Percentiles rank a stretch among this genome's conserved stretches.
These are phyloP conservation scores for Ensete glaucum DNA, from an alignment of 176 grass and related monocot genomes.

Conservation along the genomic window DNA sequence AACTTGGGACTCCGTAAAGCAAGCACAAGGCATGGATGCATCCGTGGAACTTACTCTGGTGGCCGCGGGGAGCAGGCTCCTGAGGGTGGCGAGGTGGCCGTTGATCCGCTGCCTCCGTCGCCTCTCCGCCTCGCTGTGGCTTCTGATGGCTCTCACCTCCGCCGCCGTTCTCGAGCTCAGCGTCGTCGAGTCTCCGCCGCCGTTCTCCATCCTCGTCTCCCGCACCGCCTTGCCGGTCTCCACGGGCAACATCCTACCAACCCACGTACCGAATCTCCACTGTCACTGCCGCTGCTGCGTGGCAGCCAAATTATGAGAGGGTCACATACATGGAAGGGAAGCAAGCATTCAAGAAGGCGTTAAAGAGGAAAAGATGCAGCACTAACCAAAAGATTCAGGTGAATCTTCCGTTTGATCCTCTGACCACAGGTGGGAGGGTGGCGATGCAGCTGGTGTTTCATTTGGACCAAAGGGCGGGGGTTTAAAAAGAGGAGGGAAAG, in stretches of 20 bases:
- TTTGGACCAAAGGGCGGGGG: no score
- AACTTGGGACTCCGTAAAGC: neutral
- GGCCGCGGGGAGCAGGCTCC: slow-evolving; percentile 66
- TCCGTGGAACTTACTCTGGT: slow-evolving; percentile 35
- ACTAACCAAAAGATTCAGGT: neutral
- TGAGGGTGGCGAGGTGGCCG: slow-evolving; percentile 72
- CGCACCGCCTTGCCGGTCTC: slow-evolving; percentile 21
- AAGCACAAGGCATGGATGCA: neutral
- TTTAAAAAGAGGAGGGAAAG: no score
- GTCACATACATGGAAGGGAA: neutral
- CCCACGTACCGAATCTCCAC: neutral
- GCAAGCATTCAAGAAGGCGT: neutral
- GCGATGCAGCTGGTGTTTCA: no score
- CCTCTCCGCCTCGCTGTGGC: slow-evolving; percentile 87
- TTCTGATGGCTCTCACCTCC: slow-evolving; percentile 17
- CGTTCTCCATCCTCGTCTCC: slow-evolving; percentile 23
- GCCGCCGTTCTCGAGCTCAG: slow-evolving; percentile 15
- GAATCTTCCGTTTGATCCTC: no score
- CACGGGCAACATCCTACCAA: slow-evolving; percentile 21
- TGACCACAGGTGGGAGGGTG: no score
- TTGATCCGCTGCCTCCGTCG: slow-evolving; percentile 91
- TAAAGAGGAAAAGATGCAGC: neutral
- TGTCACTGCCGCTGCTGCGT: no score
- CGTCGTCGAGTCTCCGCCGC: slow-evolving; percentile 5
- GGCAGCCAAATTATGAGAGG: no score